Evolutionary conservation across 1,139 yeast species (phyloP).

Genomic region (Geotrichum candidum): DNA sequence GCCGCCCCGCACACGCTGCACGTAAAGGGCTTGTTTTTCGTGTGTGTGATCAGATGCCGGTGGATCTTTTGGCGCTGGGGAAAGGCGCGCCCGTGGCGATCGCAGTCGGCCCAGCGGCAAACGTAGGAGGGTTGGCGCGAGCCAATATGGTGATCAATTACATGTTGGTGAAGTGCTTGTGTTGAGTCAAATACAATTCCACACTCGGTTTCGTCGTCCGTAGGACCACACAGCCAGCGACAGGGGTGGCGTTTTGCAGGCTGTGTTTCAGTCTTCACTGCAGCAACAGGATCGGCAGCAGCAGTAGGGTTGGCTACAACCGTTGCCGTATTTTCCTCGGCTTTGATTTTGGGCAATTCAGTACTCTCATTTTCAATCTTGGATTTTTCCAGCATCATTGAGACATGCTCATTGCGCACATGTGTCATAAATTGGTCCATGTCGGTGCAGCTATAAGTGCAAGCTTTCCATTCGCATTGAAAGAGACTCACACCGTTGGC

Average conservation of each 20-base stretch:
- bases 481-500: constrained; percentile 22
- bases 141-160: constrained; percentile 62
- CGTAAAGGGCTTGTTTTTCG: constrained; percentile 69
- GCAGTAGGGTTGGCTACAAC: constrained; percentile 12
- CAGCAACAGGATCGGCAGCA: background rate
- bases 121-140: constrained; percentile 63
- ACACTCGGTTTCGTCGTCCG: constrained; percentile 38
- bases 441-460: constrained; percentile 51
- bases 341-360: background rate
- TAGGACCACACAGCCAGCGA: constrained; percentile 40
- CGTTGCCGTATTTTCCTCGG: background rate
- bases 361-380: background rate
- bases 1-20: constrained; percentile 63
- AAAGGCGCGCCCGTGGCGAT: constrained; percentile 54
- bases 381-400: constrained; percentile 16
- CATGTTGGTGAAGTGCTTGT: constrained; percentile 63
- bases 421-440: constrained; percentile 53
- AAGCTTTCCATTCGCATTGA: constrained; percentile 70
- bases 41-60: constrained; percentile 83
- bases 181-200: constrained; percentile 44
- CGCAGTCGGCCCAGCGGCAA: constrained; percentile 79
- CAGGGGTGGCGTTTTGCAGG: constrained; percentile 35
- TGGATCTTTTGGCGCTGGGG: constrained; percentile 75
- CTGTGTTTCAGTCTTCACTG: background rate
- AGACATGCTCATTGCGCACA: constrained; percentile 49